A percentile compares a stretch with the other conserved stretches of the same genome.
These are phyloP conservation scores for Boletus huronensis DNA, from an alignment of 768 basidiomycete genomes.

Conservation along the genomic window DNA sequence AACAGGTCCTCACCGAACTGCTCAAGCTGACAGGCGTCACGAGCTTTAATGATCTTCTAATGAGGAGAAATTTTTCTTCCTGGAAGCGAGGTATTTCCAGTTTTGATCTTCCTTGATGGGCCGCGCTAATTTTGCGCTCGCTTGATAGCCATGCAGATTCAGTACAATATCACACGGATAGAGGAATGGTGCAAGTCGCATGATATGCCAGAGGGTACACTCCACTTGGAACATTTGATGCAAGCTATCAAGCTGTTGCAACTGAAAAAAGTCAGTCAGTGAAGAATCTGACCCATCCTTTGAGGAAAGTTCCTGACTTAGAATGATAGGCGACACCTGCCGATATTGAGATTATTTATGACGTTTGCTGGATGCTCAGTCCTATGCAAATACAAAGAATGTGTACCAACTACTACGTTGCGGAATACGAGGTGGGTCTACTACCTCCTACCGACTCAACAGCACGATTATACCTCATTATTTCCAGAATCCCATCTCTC, in stretches of 20 bases:
- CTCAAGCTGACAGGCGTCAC: constrained; percentile 94
- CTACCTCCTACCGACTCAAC: neutral
- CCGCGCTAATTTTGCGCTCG: neutral
- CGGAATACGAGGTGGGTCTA: constrained; percentile 87
- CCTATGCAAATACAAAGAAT: constrained; percentile 99
- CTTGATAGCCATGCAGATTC: constrained; percentile 94
- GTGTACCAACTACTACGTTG: constrained; percentile 98
- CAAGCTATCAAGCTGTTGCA: constrained; percentile 98
- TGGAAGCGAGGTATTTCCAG: constrained; percentile 89
- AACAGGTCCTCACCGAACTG: constrained; percentile 92
- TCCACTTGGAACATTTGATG: constrained; percentile 98
- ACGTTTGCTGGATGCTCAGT: constrained; percentile 99
- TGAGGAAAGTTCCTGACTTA: constrained; percentile 7
- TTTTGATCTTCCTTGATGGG: neutral
- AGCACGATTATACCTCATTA: neutral
- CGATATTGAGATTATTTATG: constrained; percentile 98
- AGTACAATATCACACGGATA: constrained; percentile 97
- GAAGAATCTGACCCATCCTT: neutral
- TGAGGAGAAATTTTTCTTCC: constrained; percentile 98
- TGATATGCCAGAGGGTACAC: constrained; percentile 97
- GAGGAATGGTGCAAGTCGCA: constrained; percentile 99
- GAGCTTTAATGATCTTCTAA: constrained; percentile 96
- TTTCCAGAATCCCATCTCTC: constrained; percentile 87
- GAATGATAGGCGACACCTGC: constrained; percentile 73
- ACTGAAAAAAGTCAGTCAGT: constrained; percentile 88